Evolutionary conservation across 148 eudicot species (phyloP).

Genomic region (Gaultheria prostrata): DNA sequence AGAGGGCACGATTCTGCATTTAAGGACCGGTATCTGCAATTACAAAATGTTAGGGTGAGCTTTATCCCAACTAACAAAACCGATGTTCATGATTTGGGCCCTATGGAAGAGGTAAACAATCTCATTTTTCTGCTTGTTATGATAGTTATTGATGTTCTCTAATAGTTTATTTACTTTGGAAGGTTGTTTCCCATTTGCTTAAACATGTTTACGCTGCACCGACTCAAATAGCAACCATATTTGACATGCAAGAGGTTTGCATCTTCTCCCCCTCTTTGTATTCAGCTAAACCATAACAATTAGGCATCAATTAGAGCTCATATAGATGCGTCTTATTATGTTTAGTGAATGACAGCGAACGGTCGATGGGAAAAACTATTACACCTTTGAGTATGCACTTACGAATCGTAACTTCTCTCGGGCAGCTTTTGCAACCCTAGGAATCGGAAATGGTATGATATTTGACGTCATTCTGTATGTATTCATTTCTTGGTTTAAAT

Average conservation of each 20-base stretch:
- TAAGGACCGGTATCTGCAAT: conserved; percentile 46
- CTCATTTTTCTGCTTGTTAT: not conserved
- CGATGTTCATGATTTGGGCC: conserved; percentile 79
- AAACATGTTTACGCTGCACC: conserved; percentile 71
- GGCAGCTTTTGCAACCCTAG: conserved; percentile 71
- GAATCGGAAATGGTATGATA: conserved; percentile 76
- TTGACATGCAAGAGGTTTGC: conserved; percentile 73
- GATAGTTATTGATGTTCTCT: not conserved
- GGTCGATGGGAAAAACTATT: conserved; percentile 69
- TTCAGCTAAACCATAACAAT: not conserved
- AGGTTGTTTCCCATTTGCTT: conserved; percentile 59
- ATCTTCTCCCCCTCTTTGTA: not conserved
- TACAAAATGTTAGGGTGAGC: conserved; percentile 83
- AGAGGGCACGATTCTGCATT: conserved; percentile 18
- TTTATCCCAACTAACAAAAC: conserved; percentile 78
- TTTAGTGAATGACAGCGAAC: conserved; percentile 47
- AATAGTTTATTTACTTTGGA: conserved; percentile 3
- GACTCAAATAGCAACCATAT: conserved; percentile 49
- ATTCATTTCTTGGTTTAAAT: not conserved
- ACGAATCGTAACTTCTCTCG: conserved; percentile 72
- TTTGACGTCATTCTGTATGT: not conserved
- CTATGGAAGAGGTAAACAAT: conserved; percentile 58
- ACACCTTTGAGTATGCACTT: conserved; percentile 70
- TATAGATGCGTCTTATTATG: not conserved
- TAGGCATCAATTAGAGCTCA: not conserved